phyloP scores from a whole-genome alignment of 768 basidiomycete species.

The Mycena belliarum region DNA sequence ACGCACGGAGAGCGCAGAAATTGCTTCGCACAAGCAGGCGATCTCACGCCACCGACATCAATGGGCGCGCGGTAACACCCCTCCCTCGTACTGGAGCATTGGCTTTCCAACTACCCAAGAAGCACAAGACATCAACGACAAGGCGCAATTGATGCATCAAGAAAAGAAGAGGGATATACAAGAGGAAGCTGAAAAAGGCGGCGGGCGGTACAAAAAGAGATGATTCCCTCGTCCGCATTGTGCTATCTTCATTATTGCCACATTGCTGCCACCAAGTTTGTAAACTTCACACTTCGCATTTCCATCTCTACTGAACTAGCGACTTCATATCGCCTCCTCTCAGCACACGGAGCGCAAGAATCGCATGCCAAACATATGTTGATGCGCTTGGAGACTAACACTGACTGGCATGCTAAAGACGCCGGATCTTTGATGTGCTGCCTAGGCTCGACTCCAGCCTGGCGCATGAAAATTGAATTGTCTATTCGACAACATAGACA shows the following conservation, averaged over 20 bases:
- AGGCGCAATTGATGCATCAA: slow-evolving; percentile 53
- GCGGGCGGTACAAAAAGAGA: slow-evolving; percentile 19
- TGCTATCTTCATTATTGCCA: background rate
- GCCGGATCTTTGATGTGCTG: slow-evolving; percentile 11
- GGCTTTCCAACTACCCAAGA: slow-evolving; percentile 70
- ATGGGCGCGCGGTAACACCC: slow-evolving; percentile 54
- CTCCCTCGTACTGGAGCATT: slow-evolving; percentile 69
- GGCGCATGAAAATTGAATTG: too few species aligned
- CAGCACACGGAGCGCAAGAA: too few species aligned
- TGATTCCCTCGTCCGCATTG: background rate
- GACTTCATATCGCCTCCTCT: too few species aligned
- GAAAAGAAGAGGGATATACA: slow-evolving; percentile 49
- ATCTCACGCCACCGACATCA: slow-evolving; percentile 52
- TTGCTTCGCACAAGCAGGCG: slow-evolving; percentile 43
- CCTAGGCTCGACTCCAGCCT: too few species aligned
- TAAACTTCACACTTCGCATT: too few species aligned
- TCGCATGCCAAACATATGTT: too few species aligned
- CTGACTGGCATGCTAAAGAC: too few species aligned
- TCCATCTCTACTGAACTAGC: too few species aligned
- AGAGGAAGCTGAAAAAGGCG: slow-evolving; percentile 47
- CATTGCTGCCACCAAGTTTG: too few species aligned
- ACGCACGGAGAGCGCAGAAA: slow-evolving; percentile 24
- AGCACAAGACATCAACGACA: slow-evolving; percentile 53
- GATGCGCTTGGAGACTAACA: too few species aligned
- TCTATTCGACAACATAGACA: too few species aligned